Conservation (phyloP, 352 stramenopile species). For the Globisporangium echinulatum region DNA sequence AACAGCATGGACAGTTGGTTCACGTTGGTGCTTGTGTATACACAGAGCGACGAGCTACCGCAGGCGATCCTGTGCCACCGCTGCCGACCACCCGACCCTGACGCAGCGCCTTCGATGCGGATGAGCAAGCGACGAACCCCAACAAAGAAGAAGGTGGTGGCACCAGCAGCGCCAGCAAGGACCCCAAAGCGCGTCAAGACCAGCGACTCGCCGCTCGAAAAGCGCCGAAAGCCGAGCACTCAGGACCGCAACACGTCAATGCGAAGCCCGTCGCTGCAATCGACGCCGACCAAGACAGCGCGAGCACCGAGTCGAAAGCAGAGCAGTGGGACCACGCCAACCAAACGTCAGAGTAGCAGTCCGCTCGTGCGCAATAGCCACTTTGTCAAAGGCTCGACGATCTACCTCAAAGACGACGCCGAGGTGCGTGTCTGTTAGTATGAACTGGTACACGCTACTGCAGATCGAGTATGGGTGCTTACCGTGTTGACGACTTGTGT, state of each 20-base stretch:
- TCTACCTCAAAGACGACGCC: slow-evolving; percentile 56
- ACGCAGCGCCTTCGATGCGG: background rate
- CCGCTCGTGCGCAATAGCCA: slow-evolving; percentile 29
- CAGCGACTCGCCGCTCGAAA: background rate
- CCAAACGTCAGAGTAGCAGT: slow-evolving; percentile 18
- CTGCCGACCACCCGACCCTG: background rate
- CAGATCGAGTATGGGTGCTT: background rate
- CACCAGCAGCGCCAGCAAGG: background rate
- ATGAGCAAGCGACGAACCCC: background rate
- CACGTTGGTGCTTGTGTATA: background rate
- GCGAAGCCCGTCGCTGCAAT: background rate
- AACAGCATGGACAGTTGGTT: too few species aligned
- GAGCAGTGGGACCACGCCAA: slow-evolving; percentile 15
- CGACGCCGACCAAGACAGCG: background rate
- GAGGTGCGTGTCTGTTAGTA: slow-evolving; percentile 24
- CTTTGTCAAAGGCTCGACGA: slow-evolving; percentile 56
- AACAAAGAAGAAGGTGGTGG: background rate
- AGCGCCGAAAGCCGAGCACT: slow-evolving; percentile 1
- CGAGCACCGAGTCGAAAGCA: background rate
- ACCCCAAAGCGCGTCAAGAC: background rate
- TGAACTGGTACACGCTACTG: too few species aligned
- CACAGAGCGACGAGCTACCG: slow-evolving; percentile 11
- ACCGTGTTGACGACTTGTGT: background rate
- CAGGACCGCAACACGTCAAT: background rate
- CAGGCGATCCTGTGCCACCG: slow-evolving; percentile 5